A percentile compares a stretch with the other conserved stretches of the same genome.
These are phyloP conservation scores for Tricholoma sp. DNA, from an alignment of 768 basidiomycete species.

Conservation along the genomic window DNA sequence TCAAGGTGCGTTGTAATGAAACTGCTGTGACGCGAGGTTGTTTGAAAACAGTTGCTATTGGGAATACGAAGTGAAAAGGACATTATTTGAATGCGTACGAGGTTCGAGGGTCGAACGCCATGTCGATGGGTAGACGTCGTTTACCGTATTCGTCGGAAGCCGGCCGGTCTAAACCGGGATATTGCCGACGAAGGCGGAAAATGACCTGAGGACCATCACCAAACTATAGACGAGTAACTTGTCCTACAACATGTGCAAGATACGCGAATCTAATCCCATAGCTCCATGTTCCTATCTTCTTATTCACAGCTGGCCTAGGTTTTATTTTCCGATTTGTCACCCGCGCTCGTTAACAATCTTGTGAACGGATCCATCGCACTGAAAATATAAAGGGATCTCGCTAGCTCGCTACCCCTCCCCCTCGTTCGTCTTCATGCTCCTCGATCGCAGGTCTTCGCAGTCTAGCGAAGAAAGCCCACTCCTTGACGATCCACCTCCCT, in stretches of 20 bases:
- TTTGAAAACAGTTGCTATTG: not conserved
- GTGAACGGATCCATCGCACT: slow-evolving; percentile 20
- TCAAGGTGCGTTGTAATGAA: slow-evolving; percentile 1
- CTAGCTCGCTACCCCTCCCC: slow-evolving; percentile 12
- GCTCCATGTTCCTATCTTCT: slow-evolving; percentile 28
- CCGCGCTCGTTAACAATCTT: slow-evolving; percentile 21
- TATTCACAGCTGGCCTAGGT: slow-evolving; percentile 15
- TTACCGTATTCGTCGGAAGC: slow-evolving; percentile 27
- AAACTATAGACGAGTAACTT: slow-evolving; percentile 8
- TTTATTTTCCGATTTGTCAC: slow-evolving; percentile 29
- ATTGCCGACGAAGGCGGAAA: slow-evolving; percentile 41
- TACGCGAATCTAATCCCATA: slow-evolving; percentile 32
- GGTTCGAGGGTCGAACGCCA: slow-evolving; percentile 1
- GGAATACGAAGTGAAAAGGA: not conserved
- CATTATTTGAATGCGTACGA: not conserved
- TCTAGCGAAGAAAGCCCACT: slow-evolving; percentile 54
- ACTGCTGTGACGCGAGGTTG: not conserved
- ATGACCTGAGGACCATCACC: slow-evolving; percentile 28
- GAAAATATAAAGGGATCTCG: slow-evolving; percentile 22
- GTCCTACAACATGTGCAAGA: slow-evolving; percentile 28
- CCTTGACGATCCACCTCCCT: slow-evolving; percentile 43
- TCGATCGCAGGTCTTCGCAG: slow-evolving; percentile 35
- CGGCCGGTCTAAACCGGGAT: slow-evolving; percentile 26
- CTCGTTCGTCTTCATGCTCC: slow-evolving; percentile 37
- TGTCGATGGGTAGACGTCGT: not conserved